A percentile compares a stretch with the other conserved stretches of the same genome.
Conservation (phyloP, 1,284 basidiomycete species). For the Exsudoporus floridanus region DNA sequence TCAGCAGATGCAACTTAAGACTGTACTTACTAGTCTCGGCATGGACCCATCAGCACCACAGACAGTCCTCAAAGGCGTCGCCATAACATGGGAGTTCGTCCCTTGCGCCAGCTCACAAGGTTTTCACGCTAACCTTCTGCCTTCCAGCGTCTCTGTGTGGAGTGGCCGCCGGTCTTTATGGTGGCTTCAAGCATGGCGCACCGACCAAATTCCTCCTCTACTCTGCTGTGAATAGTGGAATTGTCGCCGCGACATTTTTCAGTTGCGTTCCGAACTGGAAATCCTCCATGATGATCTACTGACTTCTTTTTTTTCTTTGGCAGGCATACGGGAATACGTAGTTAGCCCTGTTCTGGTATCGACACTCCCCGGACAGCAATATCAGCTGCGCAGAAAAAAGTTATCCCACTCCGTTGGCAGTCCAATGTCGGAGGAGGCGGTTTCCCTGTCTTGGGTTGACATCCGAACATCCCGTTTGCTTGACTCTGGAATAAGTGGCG, state of each 20-base stretch:
- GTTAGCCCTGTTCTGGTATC: constrained; percentile 54
- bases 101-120: constrained; percentile 20
- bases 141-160: constrained; percentile 47
- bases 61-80: constrained; percentile 53
- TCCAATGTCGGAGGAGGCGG: constrained; percentile 1
- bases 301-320: constrained; percentile 5
- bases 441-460: constrained; percentile 44
- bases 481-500: constrained; percentile 65
- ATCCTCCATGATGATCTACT: neutral
- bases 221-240: constrained; percentile 62
- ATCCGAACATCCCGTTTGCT: constrained; percentile 56
- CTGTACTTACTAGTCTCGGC: neutral
- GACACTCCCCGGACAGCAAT: constrained; percentile 29
- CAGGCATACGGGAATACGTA: constrained; percentile 67
- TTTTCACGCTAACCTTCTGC: constrained; percentile 14
- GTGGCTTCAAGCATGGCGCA: constrained; percentile 45
- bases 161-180: constrained; percentile 55
- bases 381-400: constrained; percentile 40
- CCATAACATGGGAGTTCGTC: constrained; percentile 76
- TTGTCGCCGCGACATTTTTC: constrained; percentile 70
- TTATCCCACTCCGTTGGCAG: constrained; percentile 16
- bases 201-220: constrained; percentile 37
- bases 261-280: constrained; percentile 43
- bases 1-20: no score
- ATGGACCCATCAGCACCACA: constrained; percentile 43